Evolutionary conservation across 202 grass and related monocot species (phyloP).

Genomic region (Miscanthus sacchariflorus): DNA sequence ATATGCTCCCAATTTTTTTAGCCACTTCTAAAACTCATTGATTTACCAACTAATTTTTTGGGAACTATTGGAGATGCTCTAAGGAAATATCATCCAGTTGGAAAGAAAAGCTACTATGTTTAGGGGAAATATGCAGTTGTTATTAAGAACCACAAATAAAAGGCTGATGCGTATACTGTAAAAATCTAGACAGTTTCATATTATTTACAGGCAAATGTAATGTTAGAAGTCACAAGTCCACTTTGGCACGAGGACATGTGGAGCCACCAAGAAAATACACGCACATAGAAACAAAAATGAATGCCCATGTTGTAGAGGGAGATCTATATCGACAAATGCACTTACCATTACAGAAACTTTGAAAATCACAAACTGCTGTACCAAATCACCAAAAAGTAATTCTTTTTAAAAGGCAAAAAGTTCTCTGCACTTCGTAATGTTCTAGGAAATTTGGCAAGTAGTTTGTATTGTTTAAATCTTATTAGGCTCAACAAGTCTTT

Average conservation of each 20-base stretch:
- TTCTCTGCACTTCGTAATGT: neutral
- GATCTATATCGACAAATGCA: neutral
- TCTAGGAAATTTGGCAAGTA: neutral
- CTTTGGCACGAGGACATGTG: neutral
- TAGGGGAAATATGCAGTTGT: neutral
- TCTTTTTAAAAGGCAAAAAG: neutral
- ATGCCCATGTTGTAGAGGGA: conserved; percentile 26
- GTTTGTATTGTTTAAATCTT: neutral
- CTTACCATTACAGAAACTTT: neutral
- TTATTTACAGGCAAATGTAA: neutral
- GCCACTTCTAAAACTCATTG: too few species aligned
- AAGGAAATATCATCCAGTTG: neutral
- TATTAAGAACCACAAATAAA: conserved; percentile 3
- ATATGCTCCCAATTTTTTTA: too few species aligned
- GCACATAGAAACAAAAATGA: neutral
- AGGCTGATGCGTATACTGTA: neutral
- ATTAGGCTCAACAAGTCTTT: neutral
- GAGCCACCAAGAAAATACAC: neutral
- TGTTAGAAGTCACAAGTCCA: neutral
- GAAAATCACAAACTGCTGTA: neutral
- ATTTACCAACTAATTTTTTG: too few species aligned
- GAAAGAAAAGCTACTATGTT: neutral
- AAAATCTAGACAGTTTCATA: neutral
- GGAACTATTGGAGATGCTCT: too few species aligned
- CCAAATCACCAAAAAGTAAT: neutral